Conservation (phyloP, 768 basidiomycete species). For the Symmetrospora coprosmae region DNA sequence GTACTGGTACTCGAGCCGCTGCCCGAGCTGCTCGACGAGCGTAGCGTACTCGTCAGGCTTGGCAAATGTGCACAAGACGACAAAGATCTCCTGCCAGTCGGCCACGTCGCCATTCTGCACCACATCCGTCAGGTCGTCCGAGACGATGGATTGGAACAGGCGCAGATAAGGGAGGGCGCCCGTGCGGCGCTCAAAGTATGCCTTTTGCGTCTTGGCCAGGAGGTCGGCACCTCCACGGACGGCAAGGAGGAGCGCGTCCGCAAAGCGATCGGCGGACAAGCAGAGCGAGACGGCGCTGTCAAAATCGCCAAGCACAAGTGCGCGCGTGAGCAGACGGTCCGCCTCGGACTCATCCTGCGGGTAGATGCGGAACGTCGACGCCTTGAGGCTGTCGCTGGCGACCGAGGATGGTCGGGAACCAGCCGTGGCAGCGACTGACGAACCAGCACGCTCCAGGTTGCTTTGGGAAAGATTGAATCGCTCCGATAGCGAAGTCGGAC, state of each 20-base stretch:
- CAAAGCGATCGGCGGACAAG: constrained; percentile 71
- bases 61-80: constrained; percentile 89
- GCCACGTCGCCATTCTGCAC: constrained; percentile 88
- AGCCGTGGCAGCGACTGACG: constrained; percentile 83
- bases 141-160: constrained; percentile 84
- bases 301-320: constrained; percentile 92
- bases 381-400: constrained; percentile 54
- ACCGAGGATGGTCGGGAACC: constrained; percentile 81
- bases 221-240: constrained; percentile 80
- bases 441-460: constrained; percentile 44
- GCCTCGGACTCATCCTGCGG: constrained; percentile 71
- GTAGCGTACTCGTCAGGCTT: constrained; percentile 64
- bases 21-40: constrained; percentile 83
- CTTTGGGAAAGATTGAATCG: constrained; percentile 42
- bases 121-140: constrained; percentile 77
- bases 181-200: constrained; percentile 76
- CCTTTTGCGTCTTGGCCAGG: constrained; percentile 71
- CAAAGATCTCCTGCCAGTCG: constrained; percentile 95
- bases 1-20: constrained; percentile 73
- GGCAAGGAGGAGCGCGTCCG: constrained; percentile 86
- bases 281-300: constrained; percentile 79
- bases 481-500: constrained; percentile 52
- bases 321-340: constrained; percentile 76
- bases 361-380: constrained; percentile 77
- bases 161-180: constrained; percentile 69